Evolutionary conservation across 2,329 filamentous ascomycete species (phyloP).

Genomic region (Pseudocercospora fijiensis): DNA sequence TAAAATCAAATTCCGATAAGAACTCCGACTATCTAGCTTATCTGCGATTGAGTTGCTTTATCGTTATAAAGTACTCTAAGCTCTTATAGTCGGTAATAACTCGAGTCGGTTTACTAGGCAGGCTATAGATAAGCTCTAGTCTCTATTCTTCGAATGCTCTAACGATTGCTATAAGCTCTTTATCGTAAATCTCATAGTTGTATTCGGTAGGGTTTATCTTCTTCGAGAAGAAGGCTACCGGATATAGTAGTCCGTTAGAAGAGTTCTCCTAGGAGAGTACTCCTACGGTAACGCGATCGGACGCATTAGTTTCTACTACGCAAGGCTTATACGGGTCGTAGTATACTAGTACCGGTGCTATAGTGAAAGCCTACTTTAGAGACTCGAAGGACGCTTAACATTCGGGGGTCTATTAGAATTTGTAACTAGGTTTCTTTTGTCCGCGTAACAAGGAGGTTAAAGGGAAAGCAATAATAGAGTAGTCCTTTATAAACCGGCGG

Average conservation of each 20-base stretch:
- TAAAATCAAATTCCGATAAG: slow-evolving; percentile 28
- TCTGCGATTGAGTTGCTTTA: slow-evolving; percentile 32
- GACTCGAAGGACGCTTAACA: background rate
- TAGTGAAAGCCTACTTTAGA: slow-evolving; percentile 1
- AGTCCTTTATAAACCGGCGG: too few relatives aligned
- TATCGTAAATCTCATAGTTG: too few relatives aligned
- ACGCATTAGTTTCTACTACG: slow-evolving; percentile 4
- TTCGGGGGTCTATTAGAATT: too few relatives aligned
- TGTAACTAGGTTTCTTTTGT: too few relatives aligned
- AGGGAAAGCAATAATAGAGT: too few relatives aligned
- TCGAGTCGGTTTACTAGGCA: slow-evolving; percentile 30
- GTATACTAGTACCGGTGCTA: background rate
- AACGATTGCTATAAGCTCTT: slow-evolving; percentile 36
- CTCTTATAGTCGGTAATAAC: slow-evolving; percentile 36
- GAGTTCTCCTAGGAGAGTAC: background rate
- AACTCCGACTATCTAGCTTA: slow-evolving; percentile 20
- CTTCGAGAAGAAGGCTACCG: slow-evolving; percentile 29
- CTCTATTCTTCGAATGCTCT: too few relatives aligned
- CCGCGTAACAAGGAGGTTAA: too few relatives aligned
- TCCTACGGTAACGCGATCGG: background rate
- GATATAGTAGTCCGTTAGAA: background rate
- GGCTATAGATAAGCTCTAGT: slow-evolving; percentile 20
- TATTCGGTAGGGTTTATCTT: slow-evolving; percentile 28
- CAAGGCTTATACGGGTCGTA: background rate
- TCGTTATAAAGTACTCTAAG: slow-evolving; percentile 35